Base-by-base conservation (phyloP, 139 green algal species). In the Asterochloris sp. region DNA sequence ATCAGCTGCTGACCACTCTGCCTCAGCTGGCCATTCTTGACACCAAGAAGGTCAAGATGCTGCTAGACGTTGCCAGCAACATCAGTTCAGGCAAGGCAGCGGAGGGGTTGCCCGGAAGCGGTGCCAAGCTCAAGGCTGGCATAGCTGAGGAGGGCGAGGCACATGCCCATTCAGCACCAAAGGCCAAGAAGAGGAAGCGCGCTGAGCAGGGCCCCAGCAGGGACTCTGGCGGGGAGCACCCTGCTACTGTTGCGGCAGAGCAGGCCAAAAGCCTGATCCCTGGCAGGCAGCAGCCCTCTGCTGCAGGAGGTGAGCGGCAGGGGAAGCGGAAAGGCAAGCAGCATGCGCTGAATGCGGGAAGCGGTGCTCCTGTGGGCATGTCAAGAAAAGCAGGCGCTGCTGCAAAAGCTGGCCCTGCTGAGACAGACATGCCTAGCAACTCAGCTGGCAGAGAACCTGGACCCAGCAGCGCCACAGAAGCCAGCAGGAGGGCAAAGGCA, bases 21-120 rank as follows among this genome's bases (percentile, higher is more conserved):
- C 76, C 76, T 38, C 67, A 69, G 54, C 60, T 80, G 27, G 76
- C 67, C 61, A 29, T 80, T 15, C 76, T 80, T 47, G 76, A 80
- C 23, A 80, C 26, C 76, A 80, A 21, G 24, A 80, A 80, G 60
- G 61, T 69, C 66, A 10, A 71, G 19, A 71, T 26, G 66, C 21
- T 71, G 66, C 66, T 9, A 71, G 9, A 6, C 10, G 1, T 26
- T 2, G 66, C 66, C 21, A 26, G 66, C 66, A 21, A 26, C 66
- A 71, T 26, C 66, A 71, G 8, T 2, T 13, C 21, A 54, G 66
- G 19, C 66, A 71, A 71, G 21, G 17, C 66, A 71, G 66, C 19
- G 19, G 9, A 2, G 4, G 19, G 66, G 17, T 8, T 26, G 21
- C 66, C 66, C 66, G 66, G 19, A 71, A 71, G 21, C 1, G 17